Conservation (phyloP, 1,139 yeast species). For the Tardiomyces digboiensis region DNA sequence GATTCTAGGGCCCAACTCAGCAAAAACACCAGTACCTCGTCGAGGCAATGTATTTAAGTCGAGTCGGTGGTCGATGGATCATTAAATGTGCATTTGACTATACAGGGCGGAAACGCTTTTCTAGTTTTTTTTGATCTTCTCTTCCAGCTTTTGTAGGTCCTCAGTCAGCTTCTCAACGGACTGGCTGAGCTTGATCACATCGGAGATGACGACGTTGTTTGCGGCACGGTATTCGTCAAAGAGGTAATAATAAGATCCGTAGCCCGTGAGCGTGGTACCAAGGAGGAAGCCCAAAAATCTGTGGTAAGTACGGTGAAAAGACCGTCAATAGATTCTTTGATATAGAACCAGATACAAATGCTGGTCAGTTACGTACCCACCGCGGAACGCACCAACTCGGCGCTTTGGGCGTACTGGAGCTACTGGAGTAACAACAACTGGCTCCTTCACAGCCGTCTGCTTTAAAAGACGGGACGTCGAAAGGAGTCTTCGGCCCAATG, state of each 20-base stretch:
- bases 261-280: slow-evolving; percentile 69
- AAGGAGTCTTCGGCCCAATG: slow-evolving; percentile 1
- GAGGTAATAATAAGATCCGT: slow-evolving; percentile 67
- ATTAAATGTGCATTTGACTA: too few species aligned
- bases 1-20: too few species aligned
- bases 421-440: not conserved
- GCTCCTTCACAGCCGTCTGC: slow-evolving; percentile 1
- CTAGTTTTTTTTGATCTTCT: slow-evolving; percentile 10
- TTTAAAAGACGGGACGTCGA: not conserved
- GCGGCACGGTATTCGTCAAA: slow-evolving; percentile 70
- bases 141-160: slow-evolving; percentile 25
- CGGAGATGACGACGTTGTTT: slow-evolving; percentile 64
- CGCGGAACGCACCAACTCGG: slow-evolving; percentile 50
- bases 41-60: too few species aligned
- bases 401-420: slow-evolving; percentile 2
- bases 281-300: slow-evolving; percentile 66
- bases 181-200: slow-evolving; percentile 59
- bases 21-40: too few species aligned
- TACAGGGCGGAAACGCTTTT: too few species aligned
- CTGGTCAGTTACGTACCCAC: slow-evolving; percentile 19
- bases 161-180: slow-evolving; percentile 61
- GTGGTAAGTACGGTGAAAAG: not conserved
- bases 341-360: not conserved
- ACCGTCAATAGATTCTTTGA: not conserved
- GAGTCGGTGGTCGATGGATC: too few species aligned